Evolutionary conservation across 331 rosid species (phyloP).

Genomic region (Prunus yedoensis): DNA sequence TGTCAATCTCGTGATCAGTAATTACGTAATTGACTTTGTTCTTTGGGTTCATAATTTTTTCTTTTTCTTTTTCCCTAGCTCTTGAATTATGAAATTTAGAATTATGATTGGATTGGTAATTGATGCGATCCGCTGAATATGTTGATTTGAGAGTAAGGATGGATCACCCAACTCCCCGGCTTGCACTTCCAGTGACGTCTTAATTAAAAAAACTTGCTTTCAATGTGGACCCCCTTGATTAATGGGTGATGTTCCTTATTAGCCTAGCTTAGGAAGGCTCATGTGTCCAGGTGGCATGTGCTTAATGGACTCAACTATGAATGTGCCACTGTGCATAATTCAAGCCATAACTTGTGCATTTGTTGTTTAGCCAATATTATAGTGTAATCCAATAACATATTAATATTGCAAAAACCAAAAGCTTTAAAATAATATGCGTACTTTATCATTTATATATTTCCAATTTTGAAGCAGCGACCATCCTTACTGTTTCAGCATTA

Average conservation of each 20-base stretch:
- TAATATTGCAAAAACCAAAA: no score
- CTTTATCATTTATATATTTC: no score
- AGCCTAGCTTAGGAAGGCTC: neutral
- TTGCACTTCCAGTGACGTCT: slow-evolving; percentile 25
- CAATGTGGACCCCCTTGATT: slow-evolving; percentile 2
- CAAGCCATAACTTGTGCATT: neutral
- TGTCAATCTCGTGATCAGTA: neutral
- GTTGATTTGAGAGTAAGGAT: neutral
- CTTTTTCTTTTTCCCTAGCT: neutral
- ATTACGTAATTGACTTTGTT: neutral
- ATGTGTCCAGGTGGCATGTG: slow-evolving; percentile 3
- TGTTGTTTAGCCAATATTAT: neutral
- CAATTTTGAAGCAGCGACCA: no score
- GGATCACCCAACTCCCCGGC: slow-evolving; percentile 6
- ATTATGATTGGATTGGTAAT: neutral
- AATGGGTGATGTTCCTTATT: neutral
- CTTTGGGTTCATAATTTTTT: neutral
- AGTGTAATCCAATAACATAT: neutral
- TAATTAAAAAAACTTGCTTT: slow-evolving; percentile 18
- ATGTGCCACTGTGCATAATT: neutral
- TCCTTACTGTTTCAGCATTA: neutral
- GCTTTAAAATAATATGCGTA: no score
- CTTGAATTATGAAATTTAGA: neutral
- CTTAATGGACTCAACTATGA: neutral
- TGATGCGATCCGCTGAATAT: neutral